These are phyloP conservation scores for Solanum sitiens DNA, from an alignment of 257 asterid genomes.

Conservation along the genomic window DNA sequence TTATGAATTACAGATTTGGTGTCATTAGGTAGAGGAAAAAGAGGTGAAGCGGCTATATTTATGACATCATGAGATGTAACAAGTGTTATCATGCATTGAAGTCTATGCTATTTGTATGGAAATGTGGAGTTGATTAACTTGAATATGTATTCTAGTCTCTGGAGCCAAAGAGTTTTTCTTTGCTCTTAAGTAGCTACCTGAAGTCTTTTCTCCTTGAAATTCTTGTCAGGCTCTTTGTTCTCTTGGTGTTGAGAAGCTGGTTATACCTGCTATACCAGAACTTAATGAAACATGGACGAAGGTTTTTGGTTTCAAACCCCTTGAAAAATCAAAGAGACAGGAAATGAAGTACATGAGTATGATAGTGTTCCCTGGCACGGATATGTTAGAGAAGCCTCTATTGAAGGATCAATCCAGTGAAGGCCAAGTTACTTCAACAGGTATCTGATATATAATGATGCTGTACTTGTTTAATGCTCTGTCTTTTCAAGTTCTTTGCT, in stretches of 20 bases:
- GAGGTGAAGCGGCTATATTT: background rate
- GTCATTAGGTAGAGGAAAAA: background rate
- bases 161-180: background rate
- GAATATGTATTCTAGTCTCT: background rate
- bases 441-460: slow-evolving; percentile 12
- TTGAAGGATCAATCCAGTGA: slow-evolving; percentile 1
- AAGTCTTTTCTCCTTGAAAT: slow-evolving; percentile 5
- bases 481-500: background rate
- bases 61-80: background rate
- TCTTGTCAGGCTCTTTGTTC: slow-evolving; percentile 57
- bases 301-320: slow-evolving; percentile 59
- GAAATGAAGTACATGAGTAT: slow-evolving; percentile 67
- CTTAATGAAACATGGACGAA: slow-evolving; percentile 81
- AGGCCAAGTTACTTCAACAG: slow-evolving; percentile 25
- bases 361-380: slow-evolving; percentile 64
- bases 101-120: background rate
- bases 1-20: background rate
- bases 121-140: background rate
- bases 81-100: background rate
- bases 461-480: background rate
- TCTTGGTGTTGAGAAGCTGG: slow-evolving; percentile 61
- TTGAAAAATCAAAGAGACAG: slow-evolving; percentile 57
- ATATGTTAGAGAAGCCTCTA: slow-evolving; percentile 74
- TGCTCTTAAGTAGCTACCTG: background rate
- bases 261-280: slow-evolving; percentile 83